phyloP scores from a whole-genome alignment of 192 early-diverging fungal genomes.

The Entrophospora sp. region DNA sequence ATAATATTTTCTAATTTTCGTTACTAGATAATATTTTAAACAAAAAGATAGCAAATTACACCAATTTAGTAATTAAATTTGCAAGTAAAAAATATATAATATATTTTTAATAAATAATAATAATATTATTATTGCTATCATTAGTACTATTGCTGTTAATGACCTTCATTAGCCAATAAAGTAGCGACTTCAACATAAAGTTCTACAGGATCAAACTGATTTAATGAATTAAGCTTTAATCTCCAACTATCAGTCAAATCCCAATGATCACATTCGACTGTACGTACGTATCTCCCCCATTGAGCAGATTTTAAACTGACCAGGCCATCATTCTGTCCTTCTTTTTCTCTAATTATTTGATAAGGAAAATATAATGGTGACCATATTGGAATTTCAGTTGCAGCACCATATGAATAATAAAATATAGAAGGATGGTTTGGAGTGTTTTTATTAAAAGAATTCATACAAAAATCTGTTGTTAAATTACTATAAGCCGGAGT shows the following conservation, averaged over 20 bases:
- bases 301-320: constrained; percentile 73
- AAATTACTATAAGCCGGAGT: constrained; percentile 88
- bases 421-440: constrained; percentile 65
- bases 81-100: too few species aligned
- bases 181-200: constrained; percentile 65
- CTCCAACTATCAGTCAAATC: constrained; percentile 57
- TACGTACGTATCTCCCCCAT: constrained; percentile 84
- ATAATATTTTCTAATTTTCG: too few species aligned
- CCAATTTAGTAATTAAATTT: too few species aligned
- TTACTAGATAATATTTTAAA: too few species aligned
- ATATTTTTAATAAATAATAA: too few species aligned
- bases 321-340: constrained; percentile 90
- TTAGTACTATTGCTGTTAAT: too few species aligned
- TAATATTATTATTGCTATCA: too few species aligned
- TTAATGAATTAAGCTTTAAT: constrained; percentile 29
- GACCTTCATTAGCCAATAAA: constrained; percentile 55
- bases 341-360: constrained; percentile 66
- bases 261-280: constrained; percentile 82
- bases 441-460: constrained; percentile 82
- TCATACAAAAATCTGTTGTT: constrained; percentile 75
- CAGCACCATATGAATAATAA: constrained; percentile 78
- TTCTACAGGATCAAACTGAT: constrained; percentile 62
- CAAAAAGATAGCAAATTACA: too few species aligned
- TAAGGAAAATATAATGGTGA: constrained; percentile 73
- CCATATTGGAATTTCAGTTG: constrained; percentile 53